Evolutionary conservation across 768 basidiomycete genomes (phyloP), one percentile per base, ranked within the genome.

Genomic region (Scleroderma bovista): DNA sequence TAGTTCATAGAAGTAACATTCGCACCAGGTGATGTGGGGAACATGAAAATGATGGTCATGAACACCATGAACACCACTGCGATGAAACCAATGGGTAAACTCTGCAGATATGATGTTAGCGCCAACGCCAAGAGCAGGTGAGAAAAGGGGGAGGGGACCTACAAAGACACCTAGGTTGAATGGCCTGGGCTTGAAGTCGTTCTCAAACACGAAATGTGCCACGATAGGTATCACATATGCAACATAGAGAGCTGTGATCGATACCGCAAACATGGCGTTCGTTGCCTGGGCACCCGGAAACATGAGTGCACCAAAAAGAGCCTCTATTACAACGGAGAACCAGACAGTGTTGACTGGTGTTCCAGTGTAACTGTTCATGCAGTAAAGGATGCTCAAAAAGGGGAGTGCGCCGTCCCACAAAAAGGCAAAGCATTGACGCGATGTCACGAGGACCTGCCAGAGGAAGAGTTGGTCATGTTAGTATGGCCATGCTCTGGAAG

Each of bases 1-100:
- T n/a, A n/a, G n/a, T n/a, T n/a, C n/a, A n/a, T n/a, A n/a, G n/a
- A n/a, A n/a, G n/a, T n/a, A n/a, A n/a, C n/a, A n/a, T n/a, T n/a
- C n/a, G n/a, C n/a, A n/a, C n/a, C n/a, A n/a, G n/a, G n/a, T n/a
- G n/a, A n/a, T n/a, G n/a, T n/a, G n/a, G n/a, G n/a, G n/a, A n/a
- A n/a, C n/a, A n/a, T n/a, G n/a, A n/a, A n/a, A n/a, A n/a, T n/a
- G 44, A 83, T 55, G 44, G 69, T 62, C 75, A 84, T 79, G 60
- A 88, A 80, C 5, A 60, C 23, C 88, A 89, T 88, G 68, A 79
- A 88, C 0, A 66, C 51, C 3, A 86, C 75, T 3, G 86, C 72
- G 9, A 77, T 70, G 12, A 74, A 46, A 0, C 77, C 79, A 17
- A 84, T 66, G 0, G 81, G 78, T n/a, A 70, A 59, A 53, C 85